Conservation (phyloP, 495 filamentous ascomycete genomes). For the Gamarada debralockiae region DNA sequence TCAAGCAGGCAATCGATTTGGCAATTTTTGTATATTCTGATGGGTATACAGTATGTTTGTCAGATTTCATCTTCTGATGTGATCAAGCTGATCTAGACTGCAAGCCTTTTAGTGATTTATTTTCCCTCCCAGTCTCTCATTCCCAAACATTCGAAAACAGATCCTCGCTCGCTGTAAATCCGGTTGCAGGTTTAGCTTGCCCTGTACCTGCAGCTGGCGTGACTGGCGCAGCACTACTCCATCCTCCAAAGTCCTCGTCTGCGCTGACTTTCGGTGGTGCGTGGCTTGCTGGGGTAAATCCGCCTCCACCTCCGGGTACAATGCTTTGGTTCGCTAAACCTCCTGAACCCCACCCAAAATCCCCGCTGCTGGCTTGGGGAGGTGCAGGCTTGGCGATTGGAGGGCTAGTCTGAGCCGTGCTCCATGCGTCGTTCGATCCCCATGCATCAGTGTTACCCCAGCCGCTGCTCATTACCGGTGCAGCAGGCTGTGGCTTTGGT, state of each 20-base stretch:
- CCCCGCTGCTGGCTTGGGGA: conserved; percentile 36
- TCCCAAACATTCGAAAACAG: conserved; percentile 91
- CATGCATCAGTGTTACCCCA: conserved; percentile 45
- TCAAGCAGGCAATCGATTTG: background rate
- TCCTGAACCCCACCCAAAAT: conserved; percentile 52
- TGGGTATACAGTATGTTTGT: background rate
- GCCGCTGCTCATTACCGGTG: conserved; percentile 17
- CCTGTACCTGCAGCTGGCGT: conserved; percentile 39
- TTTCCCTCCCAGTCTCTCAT: background rate
- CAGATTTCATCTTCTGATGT: background rate
- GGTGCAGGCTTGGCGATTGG: conserved; percentile 31
- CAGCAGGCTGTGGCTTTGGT: conserved; percentile 29
- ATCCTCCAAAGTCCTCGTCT: conserved; percentile 93
- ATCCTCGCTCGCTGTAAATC: conserved; percentile 73
- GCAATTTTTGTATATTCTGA: background rate
- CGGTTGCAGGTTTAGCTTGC: conserved; percentile 39
- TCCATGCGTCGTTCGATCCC: conserved; percentile 54
- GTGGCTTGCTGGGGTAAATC: conserved; percentile 42
- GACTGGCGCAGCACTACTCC: conserved; percentile 66
- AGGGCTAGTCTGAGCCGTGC: conserved; percentile 32
- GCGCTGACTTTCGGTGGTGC: conserved; percentile 61
- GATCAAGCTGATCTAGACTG: background rate
- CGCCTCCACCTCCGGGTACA: conserved; percentile 48
- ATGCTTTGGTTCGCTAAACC: conserved; percentile 48
- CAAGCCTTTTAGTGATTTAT: background rate